Conservation (phyloP, 2,329 filamentous ascomycete species). For the Pestalotiopsis sp. region DNA sequence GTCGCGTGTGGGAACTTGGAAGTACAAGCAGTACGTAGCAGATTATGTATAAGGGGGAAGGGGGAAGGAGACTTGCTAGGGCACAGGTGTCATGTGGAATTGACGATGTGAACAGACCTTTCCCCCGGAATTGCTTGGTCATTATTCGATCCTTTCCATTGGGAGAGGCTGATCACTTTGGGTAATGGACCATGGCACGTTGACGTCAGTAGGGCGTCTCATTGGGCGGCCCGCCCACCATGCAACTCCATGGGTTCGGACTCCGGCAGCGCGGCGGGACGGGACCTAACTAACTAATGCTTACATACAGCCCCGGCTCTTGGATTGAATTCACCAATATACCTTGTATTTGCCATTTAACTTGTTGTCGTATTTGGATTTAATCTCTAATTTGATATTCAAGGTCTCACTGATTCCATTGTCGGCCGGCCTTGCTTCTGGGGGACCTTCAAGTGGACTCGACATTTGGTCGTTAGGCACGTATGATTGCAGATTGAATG, state of each 20-base stretch:
- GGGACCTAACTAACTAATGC: neutral
- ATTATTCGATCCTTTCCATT: no score
- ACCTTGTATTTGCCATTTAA: no score
- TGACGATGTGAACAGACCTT: no score
- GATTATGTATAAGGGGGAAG: no score
- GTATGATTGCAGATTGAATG: neutral
- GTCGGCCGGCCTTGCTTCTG: neutral
- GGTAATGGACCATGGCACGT: neutral
- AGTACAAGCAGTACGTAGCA: no score
- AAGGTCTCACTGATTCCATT: neutral
- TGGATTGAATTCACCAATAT: neutral
- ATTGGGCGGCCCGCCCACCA: neutral
- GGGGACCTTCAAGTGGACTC: no score
- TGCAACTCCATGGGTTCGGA: neutral
- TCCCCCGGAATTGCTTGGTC: no score
- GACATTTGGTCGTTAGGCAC: neutral
- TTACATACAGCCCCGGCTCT: neutral
- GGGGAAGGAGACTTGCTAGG: no score
- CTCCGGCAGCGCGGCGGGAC: neutral
- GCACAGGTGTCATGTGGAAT: no score
- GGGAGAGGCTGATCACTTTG: neutral
- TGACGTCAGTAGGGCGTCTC: constrained; percentile 2
- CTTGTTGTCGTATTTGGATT: no score
- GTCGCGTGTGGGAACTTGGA: no score
- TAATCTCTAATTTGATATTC: no score